Base-by-base conservation (phyloP, 768 basidiomycete species). In the Cyclocybe cylindracea region DNA sequence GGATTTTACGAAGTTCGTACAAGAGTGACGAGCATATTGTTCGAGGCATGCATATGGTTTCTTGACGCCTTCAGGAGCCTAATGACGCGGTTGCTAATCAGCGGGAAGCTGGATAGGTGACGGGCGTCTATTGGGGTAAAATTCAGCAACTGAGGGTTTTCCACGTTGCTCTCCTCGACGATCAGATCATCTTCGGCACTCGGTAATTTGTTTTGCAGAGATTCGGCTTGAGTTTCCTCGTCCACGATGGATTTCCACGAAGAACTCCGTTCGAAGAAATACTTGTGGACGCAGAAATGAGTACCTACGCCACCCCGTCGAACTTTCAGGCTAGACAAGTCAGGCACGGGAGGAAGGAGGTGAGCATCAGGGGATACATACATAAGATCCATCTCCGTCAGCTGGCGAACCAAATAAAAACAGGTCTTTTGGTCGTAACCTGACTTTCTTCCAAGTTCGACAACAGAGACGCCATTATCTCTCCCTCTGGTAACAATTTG, bases 371-470 rank as follows among this genome's bases (percentile, higher is more conserved):
- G 36, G 29, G 13, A 48, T 41, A 58, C 86, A 47, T 76, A 89
- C 89, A 94, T 80, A 37, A 90, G 74, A 61, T 81, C 84, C 47
- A 95, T 73, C 46, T 86, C 84, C 2, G 85, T 76, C 13, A 95
- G 73, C 58, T 90, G 85, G 57, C 84, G 82, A 51, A 92, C 82
- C 51, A 93, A 81, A 68, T 95, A 94, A 65, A 91, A 91, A 56
- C 91, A 91, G 1, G 89, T 89, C 68, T 94, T 94, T 64, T 91
- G 90, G 63, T 94, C 92, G 61, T 95, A 93, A 44, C 82, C 83
- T 8, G 92, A 86, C 61, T 82, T 77, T 58, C 83, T 83, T 19
- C 89, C 89, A 10, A 96, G 76, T 32, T 89, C 81, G 10, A 93
- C 82, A 41, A 89, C 85, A 6, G 89, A 87, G 11, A 91, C 79